Evolutionary conservation across 345 rosid genomes (phyloP).

Genomic region (Eucalyptus polybractea): DNA sequence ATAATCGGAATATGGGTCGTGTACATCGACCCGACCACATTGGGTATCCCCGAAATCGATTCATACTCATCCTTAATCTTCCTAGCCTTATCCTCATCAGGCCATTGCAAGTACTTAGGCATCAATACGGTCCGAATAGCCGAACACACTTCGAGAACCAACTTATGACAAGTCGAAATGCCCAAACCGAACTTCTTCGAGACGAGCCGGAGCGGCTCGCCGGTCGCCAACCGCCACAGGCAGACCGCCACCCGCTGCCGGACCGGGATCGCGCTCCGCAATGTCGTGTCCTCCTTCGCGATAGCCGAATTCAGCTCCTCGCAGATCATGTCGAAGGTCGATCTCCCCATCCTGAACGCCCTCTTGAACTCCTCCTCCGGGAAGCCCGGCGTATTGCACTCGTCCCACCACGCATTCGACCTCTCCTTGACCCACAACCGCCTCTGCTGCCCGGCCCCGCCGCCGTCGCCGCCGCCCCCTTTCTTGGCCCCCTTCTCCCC

Average conservation of each 20-base stretch:
- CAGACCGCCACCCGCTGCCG: conserved; percentile 92
- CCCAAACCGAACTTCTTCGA: conserved; percentile 12
- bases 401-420: conserved; percentile 92
- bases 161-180: conserved; percentile 11
- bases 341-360: conserved; percentile 75
- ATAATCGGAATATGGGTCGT: conserved; percentile 12
- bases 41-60: conserved; percentile 5
- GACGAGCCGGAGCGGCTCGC: conserved; percentile 11
- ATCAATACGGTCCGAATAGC: conserved; percentile 5
- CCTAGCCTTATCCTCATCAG: not conserved
- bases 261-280: conserved; percentile 85
- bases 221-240: conserved; percentile 59
- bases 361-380: conserved; percentile 73
- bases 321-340: conserved; percentile 72
- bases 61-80: not conserved
- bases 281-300: conserved; percentile 81
- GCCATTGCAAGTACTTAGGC: conserved; percentile 13
- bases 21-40: conserved; percentile 12
- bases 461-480: not conserved
- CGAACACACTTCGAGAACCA: conserved; percentile 8
- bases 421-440: conserved; percentile 91
- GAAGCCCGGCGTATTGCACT: conserved; percentile 57
- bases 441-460: conserved; percentile 40
- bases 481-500: not conserved
- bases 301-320: conserved; percentile 69